phyloP scores from a whole-genome alignment of 2,329 filamentous ascomycete genomes.

The Alternaria rosae region DNA sequence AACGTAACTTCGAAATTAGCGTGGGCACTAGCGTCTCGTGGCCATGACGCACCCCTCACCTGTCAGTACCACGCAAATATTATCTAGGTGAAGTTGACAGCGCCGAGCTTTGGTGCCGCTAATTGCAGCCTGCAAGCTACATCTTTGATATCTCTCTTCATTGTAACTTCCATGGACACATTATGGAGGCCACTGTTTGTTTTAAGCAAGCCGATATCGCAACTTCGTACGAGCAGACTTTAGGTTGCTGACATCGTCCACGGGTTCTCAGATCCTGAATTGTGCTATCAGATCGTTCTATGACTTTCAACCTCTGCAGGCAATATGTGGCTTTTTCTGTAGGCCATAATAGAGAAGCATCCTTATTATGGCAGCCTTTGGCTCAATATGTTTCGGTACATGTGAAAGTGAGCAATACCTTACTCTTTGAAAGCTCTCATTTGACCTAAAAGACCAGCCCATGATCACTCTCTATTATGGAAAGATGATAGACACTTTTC shows the following conservation, averaged over 20 bases:
- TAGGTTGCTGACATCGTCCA: not conserved
- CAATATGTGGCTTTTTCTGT: not conserved
- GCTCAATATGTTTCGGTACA: not conserved
- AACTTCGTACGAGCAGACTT: not conserved
- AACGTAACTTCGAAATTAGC: constrained; percentile 20
- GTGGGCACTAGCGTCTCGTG: constrained; percentile 22
- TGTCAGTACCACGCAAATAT: not conserved
- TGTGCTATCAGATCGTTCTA: not conserved
- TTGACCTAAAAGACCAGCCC: not conserved
- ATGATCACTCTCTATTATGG: not conserved
- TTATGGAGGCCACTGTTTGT: not conserved
- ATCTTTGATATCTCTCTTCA: not conserved
- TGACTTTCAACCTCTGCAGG: no score
- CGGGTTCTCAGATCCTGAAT: not conserved
- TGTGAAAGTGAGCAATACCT: not conserved
- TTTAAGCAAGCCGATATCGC: not conserved
- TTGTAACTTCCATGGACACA: not conserved
- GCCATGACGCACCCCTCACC: constrained; percentile 13
- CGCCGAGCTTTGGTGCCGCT: not conserved
- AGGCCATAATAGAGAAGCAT: not conserved
- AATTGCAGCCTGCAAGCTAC: not conserved
- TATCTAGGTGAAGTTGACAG: not conserved
- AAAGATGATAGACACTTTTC: no score
- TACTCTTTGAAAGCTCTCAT: not conserved
- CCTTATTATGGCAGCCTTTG: not conserved